Evolutionary conservation across 164 flowering plant genomes (phyloP), one percentile per base, ranked within the genome.

Genomic region (Buxus sempervirens): DNA sequence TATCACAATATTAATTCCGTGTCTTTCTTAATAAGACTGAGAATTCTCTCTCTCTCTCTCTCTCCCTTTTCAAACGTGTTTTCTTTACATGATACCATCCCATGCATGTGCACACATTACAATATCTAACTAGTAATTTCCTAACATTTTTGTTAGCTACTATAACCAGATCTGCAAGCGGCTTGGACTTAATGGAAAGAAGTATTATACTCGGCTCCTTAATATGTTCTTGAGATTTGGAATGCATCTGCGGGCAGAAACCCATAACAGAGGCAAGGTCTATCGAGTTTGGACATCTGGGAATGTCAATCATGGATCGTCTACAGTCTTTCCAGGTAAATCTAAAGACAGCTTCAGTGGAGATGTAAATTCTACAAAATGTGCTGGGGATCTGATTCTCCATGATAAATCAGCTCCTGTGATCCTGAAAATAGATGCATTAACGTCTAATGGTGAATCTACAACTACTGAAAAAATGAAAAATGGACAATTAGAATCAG

Each of bases 251-350:
- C 84, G 80, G 32, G 71, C 81, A 62, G 98, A 96, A 77, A 82
- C 73, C 73, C 82, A 75, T 36, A 83, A 86, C 64, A 89, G 73
- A 75, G 73, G 84, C 12, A 59, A 65, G 60, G 79, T 64, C 32
- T 89, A 83, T 80, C 87, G 99, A 69, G 80, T 84, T 63, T 88
- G 97, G 96, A 86, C 96, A 9, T 54, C 84, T 70, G 72, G 82
- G 45, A 85, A 89, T 70, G 81, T 78, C 38, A 76, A 68, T 55
- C 73, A 73, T 58, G 77, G 60, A 62, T 62, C 81, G n/a, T 69
- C 72, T 42, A 66, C 60, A 75, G 68, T 72, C 56, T 32, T 58
- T 70, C 58, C 67, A 36, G 49, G 26, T 72, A 79, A 69, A 65
- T 61, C 79, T 65, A 76, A 76, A 66, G 72, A 56, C 60, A n/a